Evolutionary conservation across 768 basidiomycete species (phyloP).

Genomic region (Udeniomyces megalosporus): DNA sequence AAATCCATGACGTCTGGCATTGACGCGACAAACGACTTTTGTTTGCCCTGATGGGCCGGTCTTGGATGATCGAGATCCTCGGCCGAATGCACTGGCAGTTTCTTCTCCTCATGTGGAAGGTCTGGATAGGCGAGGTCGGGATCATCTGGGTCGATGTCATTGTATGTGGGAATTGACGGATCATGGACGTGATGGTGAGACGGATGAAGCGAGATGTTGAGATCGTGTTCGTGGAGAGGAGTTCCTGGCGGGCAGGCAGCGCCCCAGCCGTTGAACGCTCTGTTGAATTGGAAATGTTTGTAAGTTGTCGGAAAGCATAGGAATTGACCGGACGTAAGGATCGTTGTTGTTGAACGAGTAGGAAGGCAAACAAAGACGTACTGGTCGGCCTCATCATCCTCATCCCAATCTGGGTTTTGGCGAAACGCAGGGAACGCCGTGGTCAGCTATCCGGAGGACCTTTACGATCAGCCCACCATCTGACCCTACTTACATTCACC

Average conservation of each 20-base stretch:
- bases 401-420: no score
- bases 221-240: neutral
- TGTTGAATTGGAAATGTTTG: neutral
- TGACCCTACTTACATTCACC: constrained; percentile 22
- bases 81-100: no score
- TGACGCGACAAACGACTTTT: constrained; percentile 27
- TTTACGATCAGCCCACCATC: neutral
- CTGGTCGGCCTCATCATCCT: neutral
- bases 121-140: no score
- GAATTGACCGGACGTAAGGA: no score
- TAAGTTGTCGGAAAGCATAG: neutral
- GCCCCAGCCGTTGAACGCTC: neutral
- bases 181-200: neutral
- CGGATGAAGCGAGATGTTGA: neutral
- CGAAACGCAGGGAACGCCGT: no score
- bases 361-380: no score
- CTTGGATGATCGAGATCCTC: neutral
- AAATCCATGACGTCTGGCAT: constrained; percentile 27
- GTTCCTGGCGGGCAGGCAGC: constrained; percentile 2
- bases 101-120: no score
- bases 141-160: no score
- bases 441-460: no score
- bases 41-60: neutral
- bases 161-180: no score
- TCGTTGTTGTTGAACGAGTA: neutral